Evolutionary conservation across 176 grass and related monocot genomes (phyloP), one percentile per base, ranked within the genome.

Genomic region (Oropetium thomaeum): DNA sequence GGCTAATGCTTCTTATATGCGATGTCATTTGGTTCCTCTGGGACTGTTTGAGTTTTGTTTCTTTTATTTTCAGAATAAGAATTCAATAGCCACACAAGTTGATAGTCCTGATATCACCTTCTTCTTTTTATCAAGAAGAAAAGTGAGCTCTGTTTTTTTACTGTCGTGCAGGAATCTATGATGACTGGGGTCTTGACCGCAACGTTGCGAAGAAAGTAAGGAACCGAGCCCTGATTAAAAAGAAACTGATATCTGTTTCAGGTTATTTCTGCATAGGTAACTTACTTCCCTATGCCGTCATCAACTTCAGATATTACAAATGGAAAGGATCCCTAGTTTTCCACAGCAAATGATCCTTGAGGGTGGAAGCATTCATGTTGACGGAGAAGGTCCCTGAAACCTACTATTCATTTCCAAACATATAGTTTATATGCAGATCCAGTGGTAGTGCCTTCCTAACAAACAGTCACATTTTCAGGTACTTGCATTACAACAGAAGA

Each of bases 351-450:
- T 98, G 75, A 49, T 98, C 79, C 86, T 98, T 11, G 95, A 98
- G 85, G 95, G 95, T 75, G 95, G 95, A 92, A 94, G 95, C 71
- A 94, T 98, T 69, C 95, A 98, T 73, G 95, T 94, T 14, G 95
- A 98, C 37, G 91, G 91, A 45, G 95, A 98, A 89, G 95, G 95
- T 94, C 5, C 14, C 23, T 75, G 8, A 35, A 81, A 17, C 73
- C 38, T 66, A 45, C 38, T 66, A 45, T 77, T 1, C 17, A 67
- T 51, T 20, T 44, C 27, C 16, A 31, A n/a, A 42, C 20, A 30
- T n/a, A 62, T 63, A 20, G 19, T 32, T 78, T 61, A 23, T 37
- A 12, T 52, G 35, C 41, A 32, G 58, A 9, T 49, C 13, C 7
- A 16, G 33, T 78, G 26, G 65, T 72, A 3, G 0, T 37, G 1